Base-by-base conservation (phyloP, 176 grass and related monocot species). In the Ananas comosus region DNA sequence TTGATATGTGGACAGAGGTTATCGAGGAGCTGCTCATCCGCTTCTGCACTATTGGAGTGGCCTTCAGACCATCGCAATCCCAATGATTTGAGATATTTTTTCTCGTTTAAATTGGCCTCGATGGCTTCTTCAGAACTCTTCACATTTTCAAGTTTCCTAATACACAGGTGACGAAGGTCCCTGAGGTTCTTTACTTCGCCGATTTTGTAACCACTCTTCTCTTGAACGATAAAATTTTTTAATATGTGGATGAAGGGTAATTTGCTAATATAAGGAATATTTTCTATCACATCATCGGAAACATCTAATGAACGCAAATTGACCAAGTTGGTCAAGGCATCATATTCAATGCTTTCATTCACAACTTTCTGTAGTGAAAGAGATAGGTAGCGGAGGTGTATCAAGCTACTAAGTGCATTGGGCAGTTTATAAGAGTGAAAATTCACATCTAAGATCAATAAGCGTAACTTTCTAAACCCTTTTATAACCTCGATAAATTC, bases 201-300 rank as follows among this genome's bases (percentile, higher is more conserved):
- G 12, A 80, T 80, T 24, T 19, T 50, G 25, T 66, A 72, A 9
- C 21, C 78, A 54, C 63, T 51, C 14, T 42, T 16, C 16, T 63
- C 68, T 10, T 2, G 19, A 10, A 70, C 56, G 33, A 57, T 42
- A 19, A 57, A 58, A 1, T 17, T n/a, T 28, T 80, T 57, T 13
- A 80, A 53, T 27, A 73, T 65, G 53, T 67, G 63, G 48, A 80
- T 61, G 64, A 56, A 67, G 18, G 48, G 72, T 50, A 80, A 7
- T 67, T 67, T 80, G 5, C 69, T 68, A 57, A 72, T 51, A 0
- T 0, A 50, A 66, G 8, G 49, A 54, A 80, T 80, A 69, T 57
- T 72, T 23, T 2, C 0, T 33, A 63, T 51, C 10, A 70, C 33
- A 4, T 64, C 21, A 29, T 51, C 67, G 50, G 68, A 6, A 33